Evolutionary conservation across 306 rosid genomes (phyloP).

Genomic region (Prosopis cineraria): DNA sequence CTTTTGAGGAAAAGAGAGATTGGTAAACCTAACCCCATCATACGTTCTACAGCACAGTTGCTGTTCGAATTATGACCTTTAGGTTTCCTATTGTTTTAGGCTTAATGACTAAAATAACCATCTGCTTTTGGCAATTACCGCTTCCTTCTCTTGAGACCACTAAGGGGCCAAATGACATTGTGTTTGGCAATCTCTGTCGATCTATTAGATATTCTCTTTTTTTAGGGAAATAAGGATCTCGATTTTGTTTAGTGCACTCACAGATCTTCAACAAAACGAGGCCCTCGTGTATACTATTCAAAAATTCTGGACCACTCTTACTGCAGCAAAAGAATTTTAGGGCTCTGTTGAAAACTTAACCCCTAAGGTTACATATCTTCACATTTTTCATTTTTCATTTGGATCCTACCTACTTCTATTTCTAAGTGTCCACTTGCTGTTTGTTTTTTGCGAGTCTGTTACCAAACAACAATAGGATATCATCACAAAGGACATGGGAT

Average conservation of each 20-base stretch:
- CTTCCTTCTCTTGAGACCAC: neutral
- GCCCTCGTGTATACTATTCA: neutral
- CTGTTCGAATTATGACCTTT: neutral
- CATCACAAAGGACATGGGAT: too few relatives aligned
- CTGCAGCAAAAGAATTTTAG: neutral
- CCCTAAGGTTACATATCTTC: slow-evolving; percentile 5
- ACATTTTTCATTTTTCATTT: neutral
- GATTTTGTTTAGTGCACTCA: neutral
- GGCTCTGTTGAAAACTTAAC: slow-evolving; percentile 19
- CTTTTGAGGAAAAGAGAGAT: slow-evolving; percentile 6
- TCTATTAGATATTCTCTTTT: neutral
- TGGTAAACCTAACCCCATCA: neutral
- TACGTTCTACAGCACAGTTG: neutral
- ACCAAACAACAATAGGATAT: neutral
- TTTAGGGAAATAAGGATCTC: neutral
- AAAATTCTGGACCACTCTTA: slow-evolving; percentile 1
- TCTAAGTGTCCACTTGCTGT: neutral
- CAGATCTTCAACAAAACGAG: neutral
- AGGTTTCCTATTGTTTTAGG: neutral
- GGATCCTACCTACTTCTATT: neutral
- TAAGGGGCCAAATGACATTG: slow-evolving; percentile 2
- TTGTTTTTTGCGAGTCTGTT: neutral
- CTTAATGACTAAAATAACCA: neutral
- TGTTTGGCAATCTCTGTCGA: neutral
- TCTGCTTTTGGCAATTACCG: neutral